These are phyloP conservation scores for Blastobotrys elegans DNA, from an alignment of 1,139 yeast species.

Conservation along the genomic window DNA sequence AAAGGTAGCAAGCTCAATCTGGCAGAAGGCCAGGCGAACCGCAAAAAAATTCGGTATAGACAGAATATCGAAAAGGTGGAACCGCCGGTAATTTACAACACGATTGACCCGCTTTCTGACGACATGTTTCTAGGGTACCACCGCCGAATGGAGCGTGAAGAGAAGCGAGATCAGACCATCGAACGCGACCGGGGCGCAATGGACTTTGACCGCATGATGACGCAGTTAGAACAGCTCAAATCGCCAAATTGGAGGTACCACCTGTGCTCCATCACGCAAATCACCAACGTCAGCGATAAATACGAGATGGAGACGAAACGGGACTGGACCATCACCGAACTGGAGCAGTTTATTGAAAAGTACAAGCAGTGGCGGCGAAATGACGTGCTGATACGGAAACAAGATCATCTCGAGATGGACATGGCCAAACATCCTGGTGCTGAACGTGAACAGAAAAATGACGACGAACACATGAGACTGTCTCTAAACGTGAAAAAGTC, in stretches of 20 bases:
- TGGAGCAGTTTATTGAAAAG: slow-evolving; percentile 44
- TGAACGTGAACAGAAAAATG: slow-evolving; percentile 2
- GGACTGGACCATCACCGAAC: slow-evolving; percentile 47
- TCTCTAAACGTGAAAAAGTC: too few relatives aligned
- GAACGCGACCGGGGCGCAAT: slow-evolving; percentile 49
- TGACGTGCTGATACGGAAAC: slow-evolving; percentile 22
- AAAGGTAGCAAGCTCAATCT: background rate
- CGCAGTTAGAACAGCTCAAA: slow-evolving; percentile 43
- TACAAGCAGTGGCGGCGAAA: slow-evolving; percentile 42
- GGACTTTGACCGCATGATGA: slow-evolving; percentile 48
- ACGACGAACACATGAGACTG: slow-evolving; percentile 11
- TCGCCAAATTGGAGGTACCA: slow-evolving; percentile 54
- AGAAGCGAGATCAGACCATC: slow-evolving; percentile 53
- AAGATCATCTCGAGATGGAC: slow-evolving; percentile 4
- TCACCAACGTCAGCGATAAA: slow-evolving; percentile 43
- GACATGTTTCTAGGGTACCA: slow-evolving; percentile 48
- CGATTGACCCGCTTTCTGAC: slow-evolving; percentile 46
- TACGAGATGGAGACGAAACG: slow-evolving; percentile 50
- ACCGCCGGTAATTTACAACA: background rate
- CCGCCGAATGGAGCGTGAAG: slow-evolving; percentile 60
- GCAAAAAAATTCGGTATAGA: background rate
- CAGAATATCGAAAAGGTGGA: background rate
- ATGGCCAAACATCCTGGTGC: too few relatives aligned
- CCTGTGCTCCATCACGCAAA: slow-evolving; percentile 50
- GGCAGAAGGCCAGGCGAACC: background rate